Conservation (phyloP, 164 flowering plant genomes). For the Malania oleifera region DNA sequence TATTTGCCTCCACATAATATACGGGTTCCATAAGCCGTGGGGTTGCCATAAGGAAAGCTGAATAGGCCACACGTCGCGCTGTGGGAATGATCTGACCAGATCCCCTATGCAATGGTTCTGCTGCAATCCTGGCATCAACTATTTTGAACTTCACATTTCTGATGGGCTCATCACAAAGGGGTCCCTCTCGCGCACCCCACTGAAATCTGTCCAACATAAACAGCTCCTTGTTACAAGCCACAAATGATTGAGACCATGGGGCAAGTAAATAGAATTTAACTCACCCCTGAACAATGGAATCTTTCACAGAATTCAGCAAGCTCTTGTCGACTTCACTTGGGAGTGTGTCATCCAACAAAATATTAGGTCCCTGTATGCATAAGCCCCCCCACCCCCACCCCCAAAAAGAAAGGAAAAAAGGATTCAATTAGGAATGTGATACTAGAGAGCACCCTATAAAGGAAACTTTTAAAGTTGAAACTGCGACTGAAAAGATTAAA, state of each 20-base stretch:
- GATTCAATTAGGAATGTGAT: not conserved
- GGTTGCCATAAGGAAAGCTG: constrained; percentile 96
- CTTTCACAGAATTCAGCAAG: constrained; percentile 81
- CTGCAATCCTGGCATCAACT: constrained; percentile 93
- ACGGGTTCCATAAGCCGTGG: constrained; percentile 99
- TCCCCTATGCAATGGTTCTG: constrained; percentile 88
- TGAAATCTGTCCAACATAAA: constrained; percentile 63
- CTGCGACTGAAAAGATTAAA: not conserved
- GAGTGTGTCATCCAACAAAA: constrained; percentile 88
- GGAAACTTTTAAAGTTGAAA: too few relatives aligned
- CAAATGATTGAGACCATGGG: not conserved
- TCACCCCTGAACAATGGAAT: constrained; percentile 99
- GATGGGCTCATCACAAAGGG: constrained; percentile 97
- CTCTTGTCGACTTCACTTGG: constrained; percentile 93
- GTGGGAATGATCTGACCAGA: constrained; percentile 98
- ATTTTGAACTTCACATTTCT: constrained; percentile 97
- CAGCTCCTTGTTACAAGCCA: not conserved
- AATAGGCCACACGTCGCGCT: constrained; percentile 95
- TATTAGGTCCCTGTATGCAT: constrained; percentile 84
- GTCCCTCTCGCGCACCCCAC: constrained; percentile 99
- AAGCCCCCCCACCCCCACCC: too few relatives aligned
- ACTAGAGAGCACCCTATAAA: not conserved
- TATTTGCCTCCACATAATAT: constrained; percentile 82
- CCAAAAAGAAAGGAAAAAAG: too few relatives aligned
- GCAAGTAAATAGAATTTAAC: constrained; percentile 1